Percentiles rank a stretch among this genome's conserved stretches.
phyloP scores from a whole-genome alignment of 2,329 filamentous ascomycete species.

The Aureobasidium melanogenum region DNA sequence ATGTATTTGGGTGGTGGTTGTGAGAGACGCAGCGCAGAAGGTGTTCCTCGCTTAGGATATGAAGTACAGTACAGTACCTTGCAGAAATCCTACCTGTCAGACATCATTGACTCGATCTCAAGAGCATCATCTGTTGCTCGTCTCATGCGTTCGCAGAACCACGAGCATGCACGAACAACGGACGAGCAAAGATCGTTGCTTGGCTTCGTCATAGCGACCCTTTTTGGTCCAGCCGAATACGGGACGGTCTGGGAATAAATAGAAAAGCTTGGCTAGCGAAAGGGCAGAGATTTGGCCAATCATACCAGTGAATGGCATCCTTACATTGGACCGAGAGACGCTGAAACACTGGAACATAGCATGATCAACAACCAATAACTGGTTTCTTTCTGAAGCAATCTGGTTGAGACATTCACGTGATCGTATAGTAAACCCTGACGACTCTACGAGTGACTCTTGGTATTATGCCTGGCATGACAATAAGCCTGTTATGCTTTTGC shows the following conservation, averaged over 20 bases:
- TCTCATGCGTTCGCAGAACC: not conserved
- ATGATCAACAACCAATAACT: not conserved
- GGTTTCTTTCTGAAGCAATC: not conserved
- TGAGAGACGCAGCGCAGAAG: not conserved
- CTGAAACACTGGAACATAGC: not conserved
- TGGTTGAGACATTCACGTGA: not conserved
- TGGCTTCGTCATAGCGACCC: conserved; percentile 53
- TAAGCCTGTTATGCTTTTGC: not conserved
- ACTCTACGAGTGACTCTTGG: not conserved
- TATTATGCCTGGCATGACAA: not conserved
- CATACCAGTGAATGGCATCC: not conserved
- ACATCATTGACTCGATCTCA: not conserved
- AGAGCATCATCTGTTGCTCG: not conserved
- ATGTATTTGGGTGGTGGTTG: not conserved
- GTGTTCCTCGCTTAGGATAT: not conserved
- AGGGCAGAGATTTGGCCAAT: not conserved
- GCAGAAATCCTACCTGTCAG: not conserved
- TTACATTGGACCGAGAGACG: not conserved
- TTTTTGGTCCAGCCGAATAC: not conserved
- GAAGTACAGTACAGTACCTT: not conserved
- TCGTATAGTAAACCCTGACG: not conserved
- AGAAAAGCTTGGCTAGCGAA: not conserved
- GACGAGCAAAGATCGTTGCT: conserved; percentile 10
- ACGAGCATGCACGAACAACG: not conserved
- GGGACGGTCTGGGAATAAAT: conserved; percentile 1